phyloP scores from a whole-genome alignment of 768 basidiomycete genomes.

The Hygrophoropsis aurantiaca region DNA sequence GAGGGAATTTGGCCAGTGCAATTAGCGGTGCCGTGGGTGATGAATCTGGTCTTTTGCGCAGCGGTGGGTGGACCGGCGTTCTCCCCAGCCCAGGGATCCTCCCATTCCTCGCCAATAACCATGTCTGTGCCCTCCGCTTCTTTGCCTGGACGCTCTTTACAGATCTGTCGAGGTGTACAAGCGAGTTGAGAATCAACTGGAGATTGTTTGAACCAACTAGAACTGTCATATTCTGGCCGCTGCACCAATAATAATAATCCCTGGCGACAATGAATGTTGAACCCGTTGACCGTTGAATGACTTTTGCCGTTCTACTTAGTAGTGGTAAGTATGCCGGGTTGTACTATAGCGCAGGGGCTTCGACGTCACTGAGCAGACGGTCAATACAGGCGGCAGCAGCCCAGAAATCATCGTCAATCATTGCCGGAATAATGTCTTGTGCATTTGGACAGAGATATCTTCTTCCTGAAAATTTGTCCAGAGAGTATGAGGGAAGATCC shows the following conservation, averaged over 20 bases:
- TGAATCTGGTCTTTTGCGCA: constrained; percentile 19
- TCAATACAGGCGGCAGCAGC: constrained; percentile 73
- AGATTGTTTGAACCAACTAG: constrained; percentile 54
- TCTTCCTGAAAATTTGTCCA: constrained; percentile 62
- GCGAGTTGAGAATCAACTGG: constrained; percentile 62
- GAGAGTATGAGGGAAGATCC: constrained; percentile 41
- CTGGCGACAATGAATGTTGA: too few relatives aligned
- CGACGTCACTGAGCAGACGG: constrained; percentile 60
- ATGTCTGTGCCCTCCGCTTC: constrained; percentile 15
- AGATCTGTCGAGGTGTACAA: constrained; percentile 65
- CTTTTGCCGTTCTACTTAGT: constrained; percentile 56
- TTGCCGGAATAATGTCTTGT: constrained; percentile 44
- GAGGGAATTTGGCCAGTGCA: constrained; percentile 62
- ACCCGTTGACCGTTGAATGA: constrained; percentile 48
- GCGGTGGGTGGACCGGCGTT: constrained; percentile 23
- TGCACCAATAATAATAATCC: too few relatives aligned
- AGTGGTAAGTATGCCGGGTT: too few relatives aligned
- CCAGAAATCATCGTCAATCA: constrained; percentile 71
- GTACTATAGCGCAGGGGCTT: too few relatives aligned
- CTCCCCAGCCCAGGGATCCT: constrained; percentile 67
- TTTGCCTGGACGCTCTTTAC: constrained; percentile 36
- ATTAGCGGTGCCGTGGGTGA: constrained; percentile 41
- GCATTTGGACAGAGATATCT: constrained; percentile 53
- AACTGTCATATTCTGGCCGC: constrained; percentile 32
- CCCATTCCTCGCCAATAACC: constrained; percentile 46